Evolutionary conservation across 148 eudicot genomes (phyloP).

Genomic region (Dysphania ambrosioides): DNA sequence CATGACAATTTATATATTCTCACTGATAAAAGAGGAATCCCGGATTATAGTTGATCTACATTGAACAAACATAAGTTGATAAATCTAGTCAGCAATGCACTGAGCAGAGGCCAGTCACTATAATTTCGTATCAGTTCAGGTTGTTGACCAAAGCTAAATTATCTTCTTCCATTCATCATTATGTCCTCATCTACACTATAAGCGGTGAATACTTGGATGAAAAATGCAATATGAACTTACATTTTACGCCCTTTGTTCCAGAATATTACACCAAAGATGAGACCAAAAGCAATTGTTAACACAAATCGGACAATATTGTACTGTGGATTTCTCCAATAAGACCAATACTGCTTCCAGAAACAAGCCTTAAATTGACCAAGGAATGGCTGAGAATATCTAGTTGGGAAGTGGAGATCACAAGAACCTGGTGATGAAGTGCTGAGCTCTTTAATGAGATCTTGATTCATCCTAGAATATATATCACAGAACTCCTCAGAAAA

Average conservation of each 20-base stretch:
- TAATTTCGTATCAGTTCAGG: neutral
- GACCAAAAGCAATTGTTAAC: slow-evolving; percentile 40
- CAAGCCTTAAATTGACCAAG: slow-evolving; percentile 59
- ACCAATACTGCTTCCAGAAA: slow-evolving; percentile 71
- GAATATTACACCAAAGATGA: slow-evolving; percentile 57
- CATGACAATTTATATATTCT: neutral
- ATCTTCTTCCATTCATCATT: neutral
- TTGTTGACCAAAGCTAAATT: neutral
- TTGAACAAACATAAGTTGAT: neutral
- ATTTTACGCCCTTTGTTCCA: slow-evolving; percentile 51
- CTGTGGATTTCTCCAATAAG: slow-evolving; percentile 78
- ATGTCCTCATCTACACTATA: neutral
- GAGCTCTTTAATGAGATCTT: slow-evolving; percentile 51
- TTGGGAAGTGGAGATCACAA: slow-evolving; percentile 48
- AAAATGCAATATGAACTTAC: slow-evolving; percentile 39
- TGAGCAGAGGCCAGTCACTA: neutral
- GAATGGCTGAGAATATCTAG: slow-evolving; percentile 56
- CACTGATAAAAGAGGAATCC: neutral
- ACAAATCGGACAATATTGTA: slow-evolving; percentile 56
- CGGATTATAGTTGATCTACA: neutral
- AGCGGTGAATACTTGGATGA: neutral
- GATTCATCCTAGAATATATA: slow-evolving; percentile 46
- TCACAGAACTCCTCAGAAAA: slow-evolving; percentile 2
- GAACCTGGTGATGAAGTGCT: slow-evolving; percentile 46
- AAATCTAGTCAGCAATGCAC: neutral